phyloP scores from a whole-genome alignment of 2,329 filamentous ascomycete genomes.

The Paradendryphiella salina region DNA sequence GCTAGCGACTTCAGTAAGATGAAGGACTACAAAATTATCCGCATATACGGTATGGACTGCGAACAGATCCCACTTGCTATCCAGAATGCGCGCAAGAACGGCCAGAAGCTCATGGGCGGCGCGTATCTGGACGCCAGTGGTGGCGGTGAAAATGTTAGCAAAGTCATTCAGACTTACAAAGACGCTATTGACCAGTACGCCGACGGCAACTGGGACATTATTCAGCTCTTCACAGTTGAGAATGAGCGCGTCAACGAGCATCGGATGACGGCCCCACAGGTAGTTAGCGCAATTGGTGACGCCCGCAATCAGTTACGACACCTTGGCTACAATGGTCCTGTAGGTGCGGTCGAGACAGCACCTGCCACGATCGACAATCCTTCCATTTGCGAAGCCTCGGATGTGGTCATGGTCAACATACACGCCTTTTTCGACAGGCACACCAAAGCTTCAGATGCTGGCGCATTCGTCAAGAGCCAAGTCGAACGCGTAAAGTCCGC shows the following conservation, averaged over 20 bases:
- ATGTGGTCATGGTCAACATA: slow-evolving; percentile 79
- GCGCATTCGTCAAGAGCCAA: slow-evolving; percentile 66
- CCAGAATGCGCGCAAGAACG: slow-evolving; percentile 64
- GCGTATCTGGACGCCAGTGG: slow-evolving; percentile 64
- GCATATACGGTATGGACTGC: slow-evolving; percentile 81
- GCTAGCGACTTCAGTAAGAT: slow-evolving; percentile 64
- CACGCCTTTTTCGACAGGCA: slow-evolving; percentile 81
- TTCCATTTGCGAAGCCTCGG: slow-evolving; percentile 70
- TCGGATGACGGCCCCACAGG: slow-evolving; percentile 52
- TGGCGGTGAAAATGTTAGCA: slow-evolving; percentile 47
- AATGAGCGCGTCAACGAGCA: slow-evolving; percentile 74
- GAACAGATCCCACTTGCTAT: slow-evolving; percentile 68
- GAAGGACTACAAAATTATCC: slow-evolving; percentile 65
- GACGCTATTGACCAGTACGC: slow-evolving; percentile 53
- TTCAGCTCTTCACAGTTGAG: slow-evolving; percentile 75
- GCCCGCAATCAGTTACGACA: slow-evolving; percentile 62
- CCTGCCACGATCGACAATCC: slow-evolving; percentile 67
- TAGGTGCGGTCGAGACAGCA: slow-evolving; percentile 82
- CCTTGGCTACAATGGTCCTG: slow-evolving; percentile 70
- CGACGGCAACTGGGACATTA: slow-evolving; percentile 64
- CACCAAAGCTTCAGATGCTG: slow-evolving; percentile 63
- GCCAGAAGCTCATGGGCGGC: slow-evolving; percentile 73
- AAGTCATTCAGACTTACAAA: slow-evolving; percentile 65
- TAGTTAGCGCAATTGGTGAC: slow-evolving; percentile 61
- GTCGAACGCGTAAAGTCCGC: slow-evolving; percentile 53